Conservation (phyloP, 164 flowering plant species). For the Nelumbo lutea region DNA sequence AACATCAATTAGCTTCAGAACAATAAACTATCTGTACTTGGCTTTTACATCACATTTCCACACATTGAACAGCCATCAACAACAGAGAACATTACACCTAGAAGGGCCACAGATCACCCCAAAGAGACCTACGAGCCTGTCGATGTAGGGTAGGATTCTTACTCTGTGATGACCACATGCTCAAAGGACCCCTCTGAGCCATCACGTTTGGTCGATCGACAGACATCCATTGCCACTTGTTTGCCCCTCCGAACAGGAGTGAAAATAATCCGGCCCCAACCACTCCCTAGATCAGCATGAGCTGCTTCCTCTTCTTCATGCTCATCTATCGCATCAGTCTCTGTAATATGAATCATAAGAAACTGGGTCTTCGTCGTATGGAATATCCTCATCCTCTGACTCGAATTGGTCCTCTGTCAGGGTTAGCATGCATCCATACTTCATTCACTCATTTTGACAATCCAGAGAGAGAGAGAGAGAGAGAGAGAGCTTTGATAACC, state of each 20-base stretch:
- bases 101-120: slow-evolving; percentile 98
- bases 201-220: slow-evolving; percentile 60
- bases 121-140: slow-evolving; percentile 67
- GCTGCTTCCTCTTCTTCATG: slow-evolving; percentile 16
- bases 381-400: slow-evolving; percentile 18
- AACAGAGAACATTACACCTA: slow-evolving; percentile 6
- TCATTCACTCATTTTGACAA: neutral
- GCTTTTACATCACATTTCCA: too few species aligned
- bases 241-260: slow-evolving; percentile 60
- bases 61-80: neutral
- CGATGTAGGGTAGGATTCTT: slow-evolving; percentile 72
- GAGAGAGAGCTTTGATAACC: neutral
- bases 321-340: slow-evolving; percentile 14
- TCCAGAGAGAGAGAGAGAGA: neutral
- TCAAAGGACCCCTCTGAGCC: slow-evolving; percentile 77
- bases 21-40: too few species aligned
- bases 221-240: slow-evolving; percentile 64
- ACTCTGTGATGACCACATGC: slow-evolving; percentile 52
- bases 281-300: slow-evolving; percentile 60
- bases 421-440: neutral
- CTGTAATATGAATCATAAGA: slow-evolving; percentile 19
- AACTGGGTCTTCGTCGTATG: slow-evolving; percentile 16
- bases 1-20: too few species aligned
- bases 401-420: slow-evolving; percentile 24
- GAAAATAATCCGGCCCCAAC: slow-evolving; percentile 70